phyloP scores from a whole-genome alignment of 768 basidiomycete genomes.

The Postia placenta region DNA sequence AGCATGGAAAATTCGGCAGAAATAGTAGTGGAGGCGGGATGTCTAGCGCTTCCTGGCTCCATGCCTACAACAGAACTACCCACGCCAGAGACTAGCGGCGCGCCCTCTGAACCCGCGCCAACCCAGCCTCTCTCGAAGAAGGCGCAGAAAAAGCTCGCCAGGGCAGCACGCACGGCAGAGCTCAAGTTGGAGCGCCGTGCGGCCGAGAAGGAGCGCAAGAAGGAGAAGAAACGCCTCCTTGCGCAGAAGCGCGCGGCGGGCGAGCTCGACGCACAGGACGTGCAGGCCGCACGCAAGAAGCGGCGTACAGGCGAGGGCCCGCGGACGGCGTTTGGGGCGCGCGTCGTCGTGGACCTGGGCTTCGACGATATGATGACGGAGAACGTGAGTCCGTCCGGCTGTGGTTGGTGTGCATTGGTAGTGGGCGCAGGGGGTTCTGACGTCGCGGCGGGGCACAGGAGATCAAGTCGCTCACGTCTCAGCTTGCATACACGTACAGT shows the following conservation, averaged over 20 bases:
- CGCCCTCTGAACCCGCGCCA: neutral
- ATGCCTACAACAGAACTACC: neutral
- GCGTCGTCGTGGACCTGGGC: constrained; percentile 78
- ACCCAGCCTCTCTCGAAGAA: constrained; percentile 58
- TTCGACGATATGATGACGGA: constrained; percentile 94
- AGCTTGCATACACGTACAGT: constrained; percentile 89
- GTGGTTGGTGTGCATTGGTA: neutral
- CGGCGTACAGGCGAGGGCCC: constrained; percentile 23
- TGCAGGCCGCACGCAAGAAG: constrained; percentile 30
- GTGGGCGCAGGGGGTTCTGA: neutral
- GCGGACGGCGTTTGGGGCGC: constrained; percentile 38
- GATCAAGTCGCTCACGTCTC: constrained; percentile 81
- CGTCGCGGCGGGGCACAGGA: constrained; percentile 52
- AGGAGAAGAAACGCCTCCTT: constrained; percentile 59
- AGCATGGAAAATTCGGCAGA: no score
- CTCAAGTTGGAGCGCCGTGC: constrained; percentile 70
- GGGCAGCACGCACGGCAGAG: constrained; percentile 57
- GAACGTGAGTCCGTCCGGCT: constrained; percentile 64
- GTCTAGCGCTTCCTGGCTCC: no score
- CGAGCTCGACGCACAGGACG: constrained; percentile 42
- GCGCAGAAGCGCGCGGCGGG: constrained; percentile 59
- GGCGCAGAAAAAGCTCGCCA: constrained; percentile 71
- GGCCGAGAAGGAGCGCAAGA: constrained; percentile 70
- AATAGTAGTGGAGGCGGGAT: no score
- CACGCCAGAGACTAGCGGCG: neutral